Evolutionary conservation across 352 stramenopile genomes (phyloP).

Genomic region (Phytophthora sansomeana): DNA sequence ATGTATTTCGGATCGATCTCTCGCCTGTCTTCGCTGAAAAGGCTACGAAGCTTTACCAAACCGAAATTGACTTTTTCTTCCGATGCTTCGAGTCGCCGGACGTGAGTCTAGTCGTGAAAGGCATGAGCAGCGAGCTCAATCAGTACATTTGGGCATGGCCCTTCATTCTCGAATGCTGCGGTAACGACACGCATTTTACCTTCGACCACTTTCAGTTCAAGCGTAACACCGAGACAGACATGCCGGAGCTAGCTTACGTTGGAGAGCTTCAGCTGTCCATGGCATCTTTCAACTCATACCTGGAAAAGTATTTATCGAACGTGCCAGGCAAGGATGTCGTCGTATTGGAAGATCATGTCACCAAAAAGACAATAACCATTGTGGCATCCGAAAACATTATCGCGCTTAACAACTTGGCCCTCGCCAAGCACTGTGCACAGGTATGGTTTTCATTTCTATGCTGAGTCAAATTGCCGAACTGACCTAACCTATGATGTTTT

Average conservation of each 20-base stretch:
- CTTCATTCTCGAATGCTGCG: constrained; percentile 83
- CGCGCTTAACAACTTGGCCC: constrained; percentile 70
- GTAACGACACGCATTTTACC: constrained; percentile 68
- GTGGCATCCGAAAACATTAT: constrained; percentile 80
- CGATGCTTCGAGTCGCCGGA: constrained; percentile 81
- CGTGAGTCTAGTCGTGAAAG: constrained; percentile 81
- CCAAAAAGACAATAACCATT: constrained; percentile 74
- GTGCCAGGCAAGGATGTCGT: constrained; percentile 65
- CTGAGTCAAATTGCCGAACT: not conserved
- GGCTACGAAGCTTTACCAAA: constrained; percentile 55
- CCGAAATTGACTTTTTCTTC: constrained; percentile 75
- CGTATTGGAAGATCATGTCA: constrained; percentile 71
- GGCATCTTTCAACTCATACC: constrained; percentile 77
- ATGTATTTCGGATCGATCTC: constrained; percentile 73
- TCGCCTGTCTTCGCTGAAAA: constrained; percentile 64
- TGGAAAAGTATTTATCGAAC: constrained; percentile 77
- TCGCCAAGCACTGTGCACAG: constrained; percentile 76
- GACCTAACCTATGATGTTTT: constrained; percentile 16
- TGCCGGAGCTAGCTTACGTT: constrained; percentile 72
- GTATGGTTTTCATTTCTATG: constrained; percentile 31
- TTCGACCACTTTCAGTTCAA: constrained; percentile 87
- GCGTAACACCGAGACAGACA: constrained; percentile 48
- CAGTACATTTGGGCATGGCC: constrained; percentile 86
- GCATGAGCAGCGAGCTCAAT: constrained; percentile 82
- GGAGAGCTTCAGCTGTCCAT: constrained; percentile 76